Evolutionary conservation across 495 filamentous ascomycete species (phyloP), one percentile per base, ranked within the genome.

Genomic region (Annulohypoxylon moriforme): DNA sequence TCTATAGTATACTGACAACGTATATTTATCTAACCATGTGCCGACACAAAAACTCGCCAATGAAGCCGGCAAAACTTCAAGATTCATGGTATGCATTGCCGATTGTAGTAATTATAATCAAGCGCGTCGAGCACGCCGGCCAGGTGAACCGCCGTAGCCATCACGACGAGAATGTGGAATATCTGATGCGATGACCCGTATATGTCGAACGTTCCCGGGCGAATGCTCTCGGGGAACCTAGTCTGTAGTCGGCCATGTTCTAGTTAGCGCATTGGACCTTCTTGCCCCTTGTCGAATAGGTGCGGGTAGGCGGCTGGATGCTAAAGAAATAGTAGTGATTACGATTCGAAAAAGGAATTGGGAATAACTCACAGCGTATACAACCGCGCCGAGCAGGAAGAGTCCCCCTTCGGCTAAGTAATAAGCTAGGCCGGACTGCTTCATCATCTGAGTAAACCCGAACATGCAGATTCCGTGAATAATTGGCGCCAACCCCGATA

Each of bases 141-240:
- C 69, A 90, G 77, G 78, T 91, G 89, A 57, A 86, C 79, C 25
- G 84, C 72, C 8, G 85, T 87, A 6, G 88, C 89, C 56, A 86
- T 79, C n/a, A 90, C 84, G 11, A 90, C 87, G 11, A 91, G 75
- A 57, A 90, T 80, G 78, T 91, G 89, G 75, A 90, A 90, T 49
- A 90, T 86, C 36, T 91, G 89, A 74, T 91, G 89, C 7, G 87
- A 89, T 60, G 82, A 85, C 8, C 88, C 88, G 74, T 83, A 85
- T 40, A 90, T 82, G 76, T 91, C 88, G 72, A 89, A 91, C 27
- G 73, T 77, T n/a, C 81, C 82, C 8, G 81, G 82, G 7, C 56
- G 74, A 24, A 75, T 57, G 13, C 58, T 63, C 73, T 85, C 83
- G 0, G 82, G 82, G 3, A 84, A 74, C 24, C 81, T 74, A 3